Percentiles rank a stretch among this genome's conserved stretches.
Conservation (phyloP, 2,329 filamentous ascomycete species). For the Aspergillus oerlinghausenensis region DNA sequence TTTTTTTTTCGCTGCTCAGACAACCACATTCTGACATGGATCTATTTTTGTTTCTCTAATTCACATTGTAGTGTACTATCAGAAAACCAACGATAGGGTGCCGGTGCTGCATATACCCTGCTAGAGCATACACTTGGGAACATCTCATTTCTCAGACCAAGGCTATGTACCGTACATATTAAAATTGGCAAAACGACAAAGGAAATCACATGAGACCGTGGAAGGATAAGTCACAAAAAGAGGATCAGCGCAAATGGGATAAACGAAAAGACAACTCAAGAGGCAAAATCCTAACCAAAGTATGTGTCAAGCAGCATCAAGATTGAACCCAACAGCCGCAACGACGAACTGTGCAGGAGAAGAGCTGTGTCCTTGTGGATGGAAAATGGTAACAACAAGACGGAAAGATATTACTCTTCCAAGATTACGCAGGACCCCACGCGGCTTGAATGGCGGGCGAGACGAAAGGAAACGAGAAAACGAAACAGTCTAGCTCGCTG, state of each 20-base stretch:
- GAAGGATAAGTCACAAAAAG: conserved; percentile 3
- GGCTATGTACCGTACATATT: conserved; percentile 12
- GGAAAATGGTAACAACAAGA: neutral
- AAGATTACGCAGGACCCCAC: conserved; percentile 9
- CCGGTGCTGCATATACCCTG: neutral
- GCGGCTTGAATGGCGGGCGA: neutral
- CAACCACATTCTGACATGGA: too few species aligned
- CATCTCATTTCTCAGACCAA: neutral
- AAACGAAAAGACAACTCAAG: conserved; percentile 8
- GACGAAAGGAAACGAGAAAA: conserved; percentile 5
- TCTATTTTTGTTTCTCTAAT: neutral
- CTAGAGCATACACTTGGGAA: neutral
- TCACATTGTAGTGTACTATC: neutral
- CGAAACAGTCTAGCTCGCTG: conserved; percentile 17
- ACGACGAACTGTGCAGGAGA: conserved; percentile 2
- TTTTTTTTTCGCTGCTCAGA: neutral
- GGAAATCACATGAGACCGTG: neutral
- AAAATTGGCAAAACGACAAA: conserved; percentile 4
- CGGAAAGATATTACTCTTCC: conserved; percentile 3
- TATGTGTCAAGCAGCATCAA: neutral
- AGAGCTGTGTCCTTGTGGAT: neutral
- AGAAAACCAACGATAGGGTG: neutral
- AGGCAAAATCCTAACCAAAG: neutral
- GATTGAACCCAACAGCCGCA: conserved; percentile 7
- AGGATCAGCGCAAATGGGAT: conserved; percentile 1